Conservation (phyloP, 768 basidiomycete species). For the Russula griseocarnosa region DNA sequence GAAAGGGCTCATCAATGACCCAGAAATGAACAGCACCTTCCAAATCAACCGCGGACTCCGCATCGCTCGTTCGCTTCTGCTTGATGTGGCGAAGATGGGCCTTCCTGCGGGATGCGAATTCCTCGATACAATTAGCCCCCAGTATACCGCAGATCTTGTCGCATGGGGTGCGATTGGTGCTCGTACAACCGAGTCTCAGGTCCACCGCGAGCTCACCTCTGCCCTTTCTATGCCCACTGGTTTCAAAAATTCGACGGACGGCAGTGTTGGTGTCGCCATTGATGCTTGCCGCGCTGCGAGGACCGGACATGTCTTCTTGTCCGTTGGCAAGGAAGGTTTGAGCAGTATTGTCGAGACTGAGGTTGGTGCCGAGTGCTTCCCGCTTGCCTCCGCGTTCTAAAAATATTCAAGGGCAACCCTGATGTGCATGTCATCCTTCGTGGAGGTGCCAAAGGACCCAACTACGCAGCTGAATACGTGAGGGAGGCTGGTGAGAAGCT, state of each 20-base stretch:
- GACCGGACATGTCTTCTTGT: slow-evolving; percentile 90
- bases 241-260: slow-evolving; percentile 98
- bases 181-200: slow-evolving; percentile 88
- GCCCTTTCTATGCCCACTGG: slow-evolving; percentile 94
- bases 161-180: slow-evolving; percentile 97
- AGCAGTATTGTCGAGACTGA: slow-evolving; percentile 94
- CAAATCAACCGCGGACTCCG: slow-evolving; percentile 96
- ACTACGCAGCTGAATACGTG: slow-evolving; percentile 78
- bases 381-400: slow-evolving; percentile 1
- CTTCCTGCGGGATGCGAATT: slow-evolving; percentile 97
- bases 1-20: slow-evolving; percentile 99
- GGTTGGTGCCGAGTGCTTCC: slow-evolving; percentile 38
- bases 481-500: slow-evolving; percentile 70
- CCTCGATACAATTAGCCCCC: slow-evolving; percentile 70
- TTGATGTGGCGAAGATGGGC: slow-evolving; percentile 87
- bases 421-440: slow-evolving; percentile 94
- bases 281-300: slow-evolving; percentile 94
- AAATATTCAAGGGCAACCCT: slow-evolving; percentile 64
- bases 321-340: slow-evolving; percentile 94
- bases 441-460: slow-evolving; percentile 86
- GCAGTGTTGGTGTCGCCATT: slow-evolving; percentile 83
- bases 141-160: slow-evolving; percentile 91
- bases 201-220: slow-evolving; percentile 83
- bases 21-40: slow-evolving; percentile 88
- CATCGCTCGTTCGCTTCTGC: slow-evolving; percentile 77